Conservation (phyloP, 148 eudicot genomes). For the Polygonum maritimum region DNA sequence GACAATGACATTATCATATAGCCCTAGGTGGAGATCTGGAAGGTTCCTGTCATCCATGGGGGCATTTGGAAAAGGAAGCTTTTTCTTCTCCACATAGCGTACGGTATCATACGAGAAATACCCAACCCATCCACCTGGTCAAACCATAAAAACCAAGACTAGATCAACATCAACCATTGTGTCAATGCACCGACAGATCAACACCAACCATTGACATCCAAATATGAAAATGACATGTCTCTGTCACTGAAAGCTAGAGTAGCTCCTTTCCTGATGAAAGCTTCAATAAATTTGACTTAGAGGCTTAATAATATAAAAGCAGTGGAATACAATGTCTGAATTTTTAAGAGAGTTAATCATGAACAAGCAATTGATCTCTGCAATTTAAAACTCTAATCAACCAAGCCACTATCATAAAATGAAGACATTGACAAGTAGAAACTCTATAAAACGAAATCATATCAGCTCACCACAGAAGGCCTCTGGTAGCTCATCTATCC, state of each 20-base stretch:
- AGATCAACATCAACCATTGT: background rate
- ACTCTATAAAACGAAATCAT: conserved; percentile 6
- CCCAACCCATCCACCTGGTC: conserved; percentile 97
- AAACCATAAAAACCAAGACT: conserved; percentile 6
- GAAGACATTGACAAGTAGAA: background rate
- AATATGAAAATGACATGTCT: background rate
- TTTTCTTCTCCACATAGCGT: conserved; percentile 92
- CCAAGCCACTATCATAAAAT: background rate
- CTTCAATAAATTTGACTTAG: background rate
- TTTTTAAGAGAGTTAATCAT: background rate
- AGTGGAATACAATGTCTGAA: background rate
- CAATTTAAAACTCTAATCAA: background rate
- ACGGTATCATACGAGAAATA: conserved; percentile 96
- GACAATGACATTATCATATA: conserved; percentile 92
- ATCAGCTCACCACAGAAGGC: conserved; percentile 74
- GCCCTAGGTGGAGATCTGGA: conserved; percentile 88
- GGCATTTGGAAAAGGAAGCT: conserved; percentile 79
- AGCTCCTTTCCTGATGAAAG: background rate
- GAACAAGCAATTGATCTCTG: background rate
- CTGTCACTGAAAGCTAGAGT: background rate
- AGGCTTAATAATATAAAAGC: background rate
- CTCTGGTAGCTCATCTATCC: conserved; percentile 88
- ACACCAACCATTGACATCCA: background rate
- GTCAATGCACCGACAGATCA: background rate
- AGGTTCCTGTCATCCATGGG: conserved; percentile 87